These are phyloP conservation scores for Davidsoniella virescens DNA, from an alignment of 2,329 filamentous ascomycete genomes.

Conservation along the genomic window DNA sequence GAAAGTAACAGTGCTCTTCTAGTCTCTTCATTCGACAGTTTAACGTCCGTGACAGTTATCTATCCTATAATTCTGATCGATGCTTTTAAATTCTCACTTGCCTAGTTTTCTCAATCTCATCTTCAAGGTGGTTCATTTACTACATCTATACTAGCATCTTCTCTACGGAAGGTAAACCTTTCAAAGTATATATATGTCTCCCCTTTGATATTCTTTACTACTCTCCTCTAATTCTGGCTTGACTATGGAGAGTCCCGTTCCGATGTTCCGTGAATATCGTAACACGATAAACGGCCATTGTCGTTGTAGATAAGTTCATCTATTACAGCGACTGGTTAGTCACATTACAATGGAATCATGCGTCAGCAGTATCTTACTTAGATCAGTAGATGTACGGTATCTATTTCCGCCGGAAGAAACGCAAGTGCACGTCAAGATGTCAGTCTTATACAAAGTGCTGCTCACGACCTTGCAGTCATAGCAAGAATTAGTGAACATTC, in stretches of 20 bases:
- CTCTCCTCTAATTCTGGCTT: not conserved
- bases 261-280: not conserved
- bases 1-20: too few species aligned
- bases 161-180: too few species aligned
- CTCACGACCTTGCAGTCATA: slow-evolving; percentile 1
- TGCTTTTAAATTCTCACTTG: too few species aligned
- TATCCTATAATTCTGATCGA: too few species aligned
- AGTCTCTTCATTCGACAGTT: too few species aligned
- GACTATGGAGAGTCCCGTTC: not conserved
- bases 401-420: not conserved
- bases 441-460: not conserved
- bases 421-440: slow-evolving; percentile 3
- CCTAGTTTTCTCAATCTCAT: too few species aligned
- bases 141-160: too few species aligned
- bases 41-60: too few species aligned
- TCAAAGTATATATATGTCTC: too few species aligned
- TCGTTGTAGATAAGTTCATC: slow-evolving; percentile 3
- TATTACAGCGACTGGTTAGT: not conserved
- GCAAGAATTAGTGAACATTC: slow-evolving; percentile 4
- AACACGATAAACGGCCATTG: slow-evolving; percentile 3
- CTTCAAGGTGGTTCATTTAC: too few species aligned
- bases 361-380: not conserved
- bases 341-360: not conserved
- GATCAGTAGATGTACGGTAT: slow-evolving; percentile 5
- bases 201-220: not conserved